These are phyloP conservation scores for Calonectria pseudoturangicola DNA, from an alignment of 2,329 filamentous ascomycete species.

Conservation along the genomic window DNA sequence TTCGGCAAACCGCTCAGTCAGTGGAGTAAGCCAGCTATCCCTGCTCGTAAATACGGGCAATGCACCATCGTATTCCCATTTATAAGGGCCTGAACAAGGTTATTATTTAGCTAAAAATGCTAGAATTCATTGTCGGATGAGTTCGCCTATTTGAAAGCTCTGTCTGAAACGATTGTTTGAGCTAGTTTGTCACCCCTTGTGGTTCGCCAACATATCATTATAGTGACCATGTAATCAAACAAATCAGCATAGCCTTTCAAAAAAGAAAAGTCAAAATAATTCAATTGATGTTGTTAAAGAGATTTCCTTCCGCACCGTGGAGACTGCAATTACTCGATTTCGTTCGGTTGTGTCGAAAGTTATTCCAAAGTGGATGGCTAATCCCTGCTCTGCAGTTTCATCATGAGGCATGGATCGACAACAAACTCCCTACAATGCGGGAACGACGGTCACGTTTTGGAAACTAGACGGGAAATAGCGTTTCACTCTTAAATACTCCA, in stretches of 20 bases:
- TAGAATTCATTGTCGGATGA: background rate
- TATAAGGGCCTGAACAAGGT: background rate
- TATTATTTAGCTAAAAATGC: background rate
- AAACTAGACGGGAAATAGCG: background rate
- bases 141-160: background rate
- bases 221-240: background rate
- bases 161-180: background rate
- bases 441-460: background rate
- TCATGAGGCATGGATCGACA: background rate
- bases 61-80: slow-evolving; percentile 3
- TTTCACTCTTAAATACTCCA: background rate
- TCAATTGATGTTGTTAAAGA: no score
- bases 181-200: background rate
- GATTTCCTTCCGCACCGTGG: no score
- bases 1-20: background rate
- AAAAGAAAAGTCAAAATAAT: no score
- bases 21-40: background rate
- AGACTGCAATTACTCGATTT: no score
- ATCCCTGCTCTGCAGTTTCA: background rate
- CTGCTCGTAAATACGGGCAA: background rate
- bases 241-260: no score
- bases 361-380: background rate
- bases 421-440: background rate
- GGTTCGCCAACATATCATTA: background rate
- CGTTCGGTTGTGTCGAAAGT: no score